phyloP scores from a whole-genome alignment of 2,329 filamentous ascomycete species.

The Beauveria bassiana region DNA sequence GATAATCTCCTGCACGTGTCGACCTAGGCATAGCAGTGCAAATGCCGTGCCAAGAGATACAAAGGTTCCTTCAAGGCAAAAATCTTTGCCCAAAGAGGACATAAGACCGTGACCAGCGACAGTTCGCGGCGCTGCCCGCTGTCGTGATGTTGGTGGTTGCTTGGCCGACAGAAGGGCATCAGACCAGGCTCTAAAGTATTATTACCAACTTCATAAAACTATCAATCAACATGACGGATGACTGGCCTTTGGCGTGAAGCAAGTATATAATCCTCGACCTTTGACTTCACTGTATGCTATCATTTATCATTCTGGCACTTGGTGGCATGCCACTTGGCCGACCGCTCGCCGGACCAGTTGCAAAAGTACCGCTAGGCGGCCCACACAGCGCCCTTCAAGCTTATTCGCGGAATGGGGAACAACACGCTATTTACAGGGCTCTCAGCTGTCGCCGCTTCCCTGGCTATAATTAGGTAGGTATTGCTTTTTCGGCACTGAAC shows the following conservation, averaged over 20 bases:
- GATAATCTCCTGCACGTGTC: neutral
- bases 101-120: neutral
- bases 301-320: too few relatives aligned
- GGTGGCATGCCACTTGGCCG: neutral
- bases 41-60: neutral
- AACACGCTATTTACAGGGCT: neutral
- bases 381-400: neutral
- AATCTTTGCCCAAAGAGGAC: neutral
- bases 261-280: too few relatives aligned
- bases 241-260: too few relatives aligned
- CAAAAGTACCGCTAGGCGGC: neutral
- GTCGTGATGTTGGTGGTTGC: too few relatives aligned
- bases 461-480: neutral
- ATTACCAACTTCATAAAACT: too few relatives aligned
- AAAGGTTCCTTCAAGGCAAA: neutral
- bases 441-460: constrained; percentile 3
- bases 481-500: neutral
- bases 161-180: too few relatives aligned
- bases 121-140: too few relatives aligned
- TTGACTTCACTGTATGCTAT: too few relatives aligned
- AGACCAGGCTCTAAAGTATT: too few relatives aligned
- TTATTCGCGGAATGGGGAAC: neutral
- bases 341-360: neutral
- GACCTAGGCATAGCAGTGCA: neutral
- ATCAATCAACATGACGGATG: too few relatives aligned